A percentile compares a stretch with the other conserved stretches of the same genome.
Evolutionary conservation across 2,329 filamentous ascomycete genomes (phyloP).

Genomic region (Trichocomaceae sp.): DNA sequence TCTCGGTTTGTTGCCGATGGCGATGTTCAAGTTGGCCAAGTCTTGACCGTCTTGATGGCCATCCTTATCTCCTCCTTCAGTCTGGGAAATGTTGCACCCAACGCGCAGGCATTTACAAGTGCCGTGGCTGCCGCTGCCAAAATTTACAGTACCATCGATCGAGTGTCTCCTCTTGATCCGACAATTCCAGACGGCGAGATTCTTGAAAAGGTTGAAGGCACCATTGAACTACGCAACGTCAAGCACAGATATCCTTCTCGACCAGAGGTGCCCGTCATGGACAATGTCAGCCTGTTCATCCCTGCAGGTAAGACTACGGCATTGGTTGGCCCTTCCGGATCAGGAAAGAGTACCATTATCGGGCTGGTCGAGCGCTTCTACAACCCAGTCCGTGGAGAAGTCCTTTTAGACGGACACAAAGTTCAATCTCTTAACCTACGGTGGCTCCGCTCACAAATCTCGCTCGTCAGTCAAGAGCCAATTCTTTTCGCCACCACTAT

Average conservation of each 20-base stretch:
- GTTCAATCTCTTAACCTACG: slow-evolving; percentile 74
- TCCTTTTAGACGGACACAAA: slow-evolving; percentile 77
- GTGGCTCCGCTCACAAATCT: slow-evolving; percentile 88
- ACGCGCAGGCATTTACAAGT: slow-evolving; percentile 78
- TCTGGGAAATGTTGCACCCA: slow-evolving; percentile 78
- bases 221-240: slow-evolving; percentile 71
- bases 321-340: slow-evolving; percentile 87
- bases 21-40: slow-evolving; percentile 49
- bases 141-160: slow-evolving; percentile 91
- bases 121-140: slow-evolving; percentile 79
- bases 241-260: slow-evolving; percentile 94
- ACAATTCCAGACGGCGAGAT: slow-evolving; percentile 63
- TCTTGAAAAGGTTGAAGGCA: slow-evolving; percentile 66
- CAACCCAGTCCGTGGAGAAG: slow-evolving; percentile 70
- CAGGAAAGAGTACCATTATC: slow-evolving; percentile 90
- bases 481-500: slow-evolving; percentile 86
- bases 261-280: slow-evolving; percentile 82
- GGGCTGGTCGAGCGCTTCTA: slow-evolving; percentile 93
- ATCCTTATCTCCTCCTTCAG: slow-evolving; percentile 92
- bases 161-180: slow-evolving; percentile 75
- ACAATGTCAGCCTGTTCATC: slow-evolving; percentile 70
- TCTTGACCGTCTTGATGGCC: slow-evolving; percentile 81
- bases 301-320: slow-evolving; percentile 89
- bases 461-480: slow-evolving; percentile 88
- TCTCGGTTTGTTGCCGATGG: slow-evolving; percentile 64